These are phyloP conservation scores for Glarea lozoyensis DNA, from an alignment of 495 filamentous ascomycete species.

Conservation along the genomic window DNA sequence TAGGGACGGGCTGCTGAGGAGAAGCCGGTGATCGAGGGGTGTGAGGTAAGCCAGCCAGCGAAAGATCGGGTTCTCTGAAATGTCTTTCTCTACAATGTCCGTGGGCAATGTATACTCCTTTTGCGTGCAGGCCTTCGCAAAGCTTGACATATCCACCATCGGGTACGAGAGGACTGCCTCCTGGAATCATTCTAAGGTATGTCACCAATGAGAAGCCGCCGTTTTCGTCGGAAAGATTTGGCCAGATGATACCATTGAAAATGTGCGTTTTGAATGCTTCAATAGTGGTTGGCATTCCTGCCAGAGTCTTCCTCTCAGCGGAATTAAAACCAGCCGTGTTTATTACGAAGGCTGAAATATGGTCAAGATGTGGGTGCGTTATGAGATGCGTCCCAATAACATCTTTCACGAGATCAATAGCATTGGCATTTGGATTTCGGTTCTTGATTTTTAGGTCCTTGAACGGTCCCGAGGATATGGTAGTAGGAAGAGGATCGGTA, in stretches of 20 bases:
- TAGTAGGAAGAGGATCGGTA: constrained; percentile 22
- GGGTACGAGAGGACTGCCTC: constrained; percentile 73
- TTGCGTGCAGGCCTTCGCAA: constrained; percentile 70
- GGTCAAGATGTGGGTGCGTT: constrained; percentile 91
- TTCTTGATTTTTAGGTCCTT: constrained; percentile 58
- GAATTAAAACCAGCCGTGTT: constrained; percentile 81
- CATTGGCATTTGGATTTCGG: constrained; percentile 61
- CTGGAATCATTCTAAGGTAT: constrained; percentile 79
- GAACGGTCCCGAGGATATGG: constrained; percentile 53
- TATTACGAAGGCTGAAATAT: constrained; percentile 82
- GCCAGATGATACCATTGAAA: constrained; percentile 98
- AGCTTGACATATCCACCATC: constrained; percentile 82
- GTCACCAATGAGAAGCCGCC: constrained; percentile 87
- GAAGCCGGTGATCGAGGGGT: not conserved
- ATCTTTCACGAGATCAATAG: constrained; percentile 62
- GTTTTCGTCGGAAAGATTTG: constrained; percentile 93
- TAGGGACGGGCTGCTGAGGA: not conserved
- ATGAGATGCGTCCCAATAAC: constrained; percentile 83
- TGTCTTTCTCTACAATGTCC: constrained; percentile 75
- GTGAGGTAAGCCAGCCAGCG: constrained; percentile 23
- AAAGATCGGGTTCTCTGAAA: constrained; percentile 51
- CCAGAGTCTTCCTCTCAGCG: constrained; percentile 67
- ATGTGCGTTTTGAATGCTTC: constrained; percentile 84
- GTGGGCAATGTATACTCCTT: constrained; percentile 74
- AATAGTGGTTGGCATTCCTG: constrained; percentile 77